Evolutionary conservation across 805 yeast species (phyloP).

Genomic region (Cyberlindnera euphorbiae): DNA sequence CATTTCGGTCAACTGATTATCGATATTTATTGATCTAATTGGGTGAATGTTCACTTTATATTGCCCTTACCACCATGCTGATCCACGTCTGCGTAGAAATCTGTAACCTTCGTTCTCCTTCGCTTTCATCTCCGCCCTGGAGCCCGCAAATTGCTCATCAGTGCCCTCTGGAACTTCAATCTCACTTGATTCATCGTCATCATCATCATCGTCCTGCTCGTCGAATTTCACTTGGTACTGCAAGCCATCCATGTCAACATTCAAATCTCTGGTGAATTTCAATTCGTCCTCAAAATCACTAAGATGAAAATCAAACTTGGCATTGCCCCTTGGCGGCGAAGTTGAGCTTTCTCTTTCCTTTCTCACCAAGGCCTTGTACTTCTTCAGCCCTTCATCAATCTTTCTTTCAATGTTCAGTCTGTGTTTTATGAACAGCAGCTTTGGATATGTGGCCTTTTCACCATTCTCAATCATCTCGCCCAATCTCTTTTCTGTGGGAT

Average conservation of each 20-base stretch:
- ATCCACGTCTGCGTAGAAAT: too few relatives aligned
- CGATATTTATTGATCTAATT: too few relatives aligned
- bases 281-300: slow-evolving; percentile 12
- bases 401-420: slow-evolving; percentile 61
- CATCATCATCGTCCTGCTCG: slow-evolving; percentile 8
- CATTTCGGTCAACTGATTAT: too few relatives aligned
- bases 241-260: slow-evolving; percentile 7
- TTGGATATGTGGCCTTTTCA: slow-evolving; percentile 61
- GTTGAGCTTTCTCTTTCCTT: neutral
- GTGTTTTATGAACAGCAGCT: slow-evolving; percentile 58
- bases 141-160: too few relatives aligned
- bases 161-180: too few relatives aligned
- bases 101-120: too few relatives aligned
- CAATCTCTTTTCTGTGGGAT: slow-evolving; percentile 58
- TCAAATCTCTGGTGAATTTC: slow-evolving; percentile 1
- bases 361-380: slow-evolving; percentile 13
- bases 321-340: neutral
- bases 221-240: slow-evolving; percentile 16
- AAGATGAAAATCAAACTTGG: neutral
- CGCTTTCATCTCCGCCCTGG: too few relatives aligned
- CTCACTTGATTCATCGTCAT: slow-evolving; percentile 8
- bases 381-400: slow-evolving; percentile 47
- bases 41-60: too few relatives aligned
- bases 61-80: too few relatives aligned
- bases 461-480: slow-evolving; percentile 56